phyloP scores from a whole-genome alignment of 257 asterid species.

The Nicotiana undulata region DNA sequence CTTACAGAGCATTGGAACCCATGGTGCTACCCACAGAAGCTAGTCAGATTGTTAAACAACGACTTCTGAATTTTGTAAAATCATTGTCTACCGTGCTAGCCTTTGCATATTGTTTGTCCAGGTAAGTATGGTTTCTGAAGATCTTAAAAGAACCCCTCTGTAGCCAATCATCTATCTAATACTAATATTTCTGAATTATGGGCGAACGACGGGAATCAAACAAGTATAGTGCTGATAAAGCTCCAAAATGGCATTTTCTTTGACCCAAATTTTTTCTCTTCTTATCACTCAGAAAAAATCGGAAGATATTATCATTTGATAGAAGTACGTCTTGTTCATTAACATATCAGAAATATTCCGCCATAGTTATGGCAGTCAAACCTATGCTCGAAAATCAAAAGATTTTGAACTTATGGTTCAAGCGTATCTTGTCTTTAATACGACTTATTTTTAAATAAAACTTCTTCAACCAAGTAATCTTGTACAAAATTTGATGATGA shows the following conservation, averaged over 20 bases:
- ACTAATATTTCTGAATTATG: not conserved
- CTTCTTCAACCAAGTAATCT: not conserved
- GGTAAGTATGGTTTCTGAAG: slow-evolving; percentile 34
- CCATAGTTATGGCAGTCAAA: not conserved
- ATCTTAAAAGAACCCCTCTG: not conserved
- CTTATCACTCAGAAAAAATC: not conserved
- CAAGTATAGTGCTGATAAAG: not conserved
- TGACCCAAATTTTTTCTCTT: not conserved
- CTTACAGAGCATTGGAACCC: slow-evolving; percentile 81
- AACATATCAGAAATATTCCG: not conserved
- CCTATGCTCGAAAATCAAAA: not conserved
- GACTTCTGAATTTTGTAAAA: slow-evolving; percentile 77
- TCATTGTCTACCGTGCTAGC: slow-evolving; percentile 90
- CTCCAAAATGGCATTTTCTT: not conserved
- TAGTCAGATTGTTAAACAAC: slow-evolving; percentile 69
- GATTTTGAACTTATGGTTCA: not conserved
- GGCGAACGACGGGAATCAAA: not conserved
- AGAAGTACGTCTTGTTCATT: not conserved
- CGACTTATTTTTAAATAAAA: not conserved
- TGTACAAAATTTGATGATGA: not conserved
- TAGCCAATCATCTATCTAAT: not conserved
- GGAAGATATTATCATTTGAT: not conserved
- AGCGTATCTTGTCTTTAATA: not conserved
- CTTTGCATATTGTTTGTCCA: slow-evolving; percentile 81
- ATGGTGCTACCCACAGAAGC: slow-evolving; percentile 78